Evolutionary conservation across 2,329 filamentous ascomycete species (phyloP).

Genomic region (Balansia obtecta): DNA sequence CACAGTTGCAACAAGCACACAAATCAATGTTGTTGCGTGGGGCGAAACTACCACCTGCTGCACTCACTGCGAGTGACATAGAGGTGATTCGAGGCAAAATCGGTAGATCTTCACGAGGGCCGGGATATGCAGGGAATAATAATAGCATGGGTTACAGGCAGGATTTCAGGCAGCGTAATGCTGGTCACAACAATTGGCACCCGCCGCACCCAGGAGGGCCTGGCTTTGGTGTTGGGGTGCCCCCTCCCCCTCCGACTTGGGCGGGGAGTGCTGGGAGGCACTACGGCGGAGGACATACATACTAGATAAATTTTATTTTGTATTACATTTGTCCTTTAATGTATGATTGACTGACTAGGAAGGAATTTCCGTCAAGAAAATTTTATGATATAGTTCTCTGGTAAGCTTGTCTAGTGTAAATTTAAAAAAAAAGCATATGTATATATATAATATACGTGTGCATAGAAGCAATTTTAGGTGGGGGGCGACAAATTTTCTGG

Average conservation of each 20-base stretch:
- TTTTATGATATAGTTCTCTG: no score
- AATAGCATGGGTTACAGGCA: not conserved
- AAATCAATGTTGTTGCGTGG: conserved; percentile 92
- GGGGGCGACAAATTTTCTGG: no score
- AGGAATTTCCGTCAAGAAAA: no score
- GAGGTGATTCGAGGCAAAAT: conserved; percentile 58
- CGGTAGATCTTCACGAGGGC: conserved; percentile 28
- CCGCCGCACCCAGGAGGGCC: conserved; percentile 19
- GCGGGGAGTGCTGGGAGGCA: not conserved
- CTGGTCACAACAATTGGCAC: conserved; percentile 8
- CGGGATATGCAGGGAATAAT: conserved; percentile 16
- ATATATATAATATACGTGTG: no score
- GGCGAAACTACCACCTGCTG: conserved; percentile 57
- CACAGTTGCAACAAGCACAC: conserved; percentile 57
- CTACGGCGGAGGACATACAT: no score
- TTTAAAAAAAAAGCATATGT: no score
- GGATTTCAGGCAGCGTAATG: not conserved
- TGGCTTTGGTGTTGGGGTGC: conserved; percentile 4
- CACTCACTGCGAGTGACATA: conserved; percentile 64
- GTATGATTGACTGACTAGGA: no score
- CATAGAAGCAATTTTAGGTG: no score
- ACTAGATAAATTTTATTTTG: no score
- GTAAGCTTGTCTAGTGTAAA: no score
- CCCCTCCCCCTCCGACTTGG: conserved; percentile 6
- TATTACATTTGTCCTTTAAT: no score